Conservation (phyloP, 2,329 filamentous ascomycete genomes). For the Alternaria sp. region DNA sequence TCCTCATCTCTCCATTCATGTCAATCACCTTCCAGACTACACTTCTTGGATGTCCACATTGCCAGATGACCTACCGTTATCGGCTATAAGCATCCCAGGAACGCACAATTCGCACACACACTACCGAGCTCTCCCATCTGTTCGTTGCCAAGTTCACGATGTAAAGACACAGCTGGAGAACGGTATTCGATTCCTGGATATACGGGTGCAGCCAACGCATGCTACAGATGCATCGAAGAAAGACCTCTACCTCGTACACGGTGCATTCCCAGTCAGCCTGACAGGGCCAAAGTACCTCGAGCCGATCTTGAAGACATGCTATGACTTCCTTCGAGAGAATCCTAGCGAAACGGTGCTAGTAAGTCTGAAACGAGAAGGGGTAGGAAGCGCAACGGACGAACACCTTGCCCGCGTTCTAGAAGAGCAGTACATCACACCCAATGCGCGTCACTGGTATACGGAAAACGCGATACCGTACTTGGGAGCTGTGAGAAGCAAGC, state of each 20-base stretch:
- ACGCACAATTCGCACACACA: conserved; percentile 94
- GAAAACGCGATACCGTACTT: conserved; percentile 77
- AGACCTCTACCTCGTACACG: conserved; percentile 84
- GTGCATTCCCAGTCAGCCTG: conserved; percentile 86
- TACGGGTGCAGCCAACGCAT: conserved; percentile 76
- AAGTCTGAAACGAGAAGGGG: conserved; percentile 90
- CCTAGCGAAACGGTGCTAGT: conserved; percentile 85
- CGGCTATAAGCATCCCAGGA: conserved; percentile 87
- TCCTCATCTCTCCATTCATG: conserved; percentile 43
- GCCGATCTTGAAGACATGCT: conserved; percentile 74
- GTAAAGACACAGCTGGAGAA: conserved; percentile 82
- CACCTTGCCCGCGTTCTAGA: conserved; percentile 79
- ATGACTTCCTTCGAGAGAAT: conserved; percentile 79
- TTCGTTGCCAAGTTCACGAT: conserved; percentile 87
- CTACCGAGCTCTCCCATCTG: conserved; percentile 85
- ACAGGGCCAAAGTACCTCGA: conserved; percentile 82
- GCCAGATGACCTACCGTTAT: conserved; percentile 75
- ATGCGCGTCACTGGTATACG: conserved; percentile 77
- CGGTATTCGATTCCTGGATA: conserved; percentile 93
- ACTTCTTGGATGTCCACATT: conserved; percentile 88
- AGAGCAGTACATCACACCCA: conserved; percentile 71
- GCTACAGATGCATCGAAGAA: conserved; percentile 68
- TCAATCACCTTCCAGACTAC: conserved; percentile 56
- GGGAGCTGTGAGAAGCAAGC: conserved; percentile 80
- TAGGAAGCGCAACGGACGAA: conserved; percentile 79